Evolutionary conservation across 2,329 filamentous ascomycete genomes (phyloP).

Genomic region (Cladophialophora exuberans): DNA sequence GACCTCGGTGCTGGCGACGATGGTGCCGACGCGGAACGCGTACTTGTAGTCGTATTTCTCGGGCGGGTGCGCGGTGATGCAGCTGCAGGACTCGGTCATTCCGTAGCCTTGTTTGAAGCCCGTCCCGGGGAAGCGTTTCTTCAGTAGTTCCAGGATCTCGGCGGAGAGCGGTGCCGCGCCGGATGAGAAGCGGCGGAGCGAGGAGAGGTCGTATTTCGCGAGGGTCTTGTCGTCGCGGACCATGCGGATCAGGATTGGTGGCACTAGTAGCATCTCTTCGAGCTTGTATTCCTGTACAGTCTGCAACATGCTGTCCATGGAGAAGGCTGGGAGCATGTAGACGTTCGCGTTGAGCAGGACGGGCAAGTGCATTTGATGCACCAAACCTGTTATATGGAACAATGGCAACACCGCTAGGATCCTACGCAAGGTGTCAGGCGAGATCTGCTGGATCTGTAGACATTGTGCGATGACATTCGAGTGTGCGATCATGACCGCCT

Average conservation of each 20-base stretch:
- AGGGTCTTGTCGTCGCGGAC: constrained; percentile 56
- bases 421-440: constrained; percentile 52
- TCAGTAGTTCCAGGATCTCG: constrained; percentile 61
- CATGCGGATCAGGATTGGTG: constrained; percentile 64
- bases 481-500: constrained; percentile 45
- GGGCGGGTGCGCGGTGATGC: constrained; percentile 64
- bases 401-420: constrained; percentile 63
- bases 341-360: constrained; percentile 67
- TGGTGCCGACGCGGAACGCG: constrained; percentile 48
- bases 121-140: constrained; percentile 59
- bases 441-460: constrained; percentile 61
- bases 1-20: constrained; percentile 61
- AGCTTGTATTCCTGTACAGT: constrained; percentile 58
- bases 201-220: constrained; percentile 61
- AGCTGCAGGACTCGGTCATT: constrained; percentile 68
- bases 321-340: constrained; percentile 66
- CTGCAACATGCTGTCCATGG: constrained; percentile 61
- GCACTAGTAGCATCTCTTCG: constrained; percentile 61
- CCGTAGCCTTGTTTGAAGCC: constrained; percentile 70
- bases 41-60: constrained; percentile 61
- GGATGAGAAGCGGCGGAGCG: constrained; percentile 60
- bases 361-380: constrained; percentile 66
- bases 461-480: constrained; percentile 63
- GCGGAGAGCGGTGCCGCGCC: constrained; percentile 63
- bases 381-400: constrained; percentile 63